phyloP scores from a whole-genome alignment of 2,329 filamentous ascomycete genomes.

The Hawksworthiomyces lignivorus region DNA sequence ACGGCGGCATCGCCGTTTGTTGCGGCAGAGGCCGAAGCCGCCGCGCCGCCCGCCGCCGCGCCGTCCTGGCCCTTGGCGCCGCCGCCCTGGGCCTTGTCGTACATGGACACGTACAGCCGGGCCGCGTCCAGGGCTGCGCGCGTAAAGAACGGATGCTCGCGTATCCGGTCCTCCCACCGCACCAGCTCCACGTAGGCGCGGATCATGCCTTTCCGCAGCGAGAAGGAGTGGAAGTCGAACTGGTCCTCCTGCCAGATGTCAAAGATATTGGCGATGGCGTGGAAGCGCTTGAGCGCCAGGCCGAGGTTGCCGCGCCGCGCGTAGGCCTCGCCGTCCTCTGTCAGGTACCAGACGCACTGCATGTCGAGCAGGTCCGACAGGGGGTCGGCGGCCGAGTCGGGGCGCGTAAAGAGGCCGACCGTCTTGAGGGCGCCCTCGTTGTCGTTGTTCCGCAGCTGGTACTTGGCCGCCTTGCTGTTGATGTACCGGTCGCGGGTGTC shows the following conservation, averaged over 20 bases:
- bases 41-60: constrained; percentile 48
- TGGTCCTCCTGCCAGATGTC: constrained; percentile 98
- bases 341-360: constrained; percentile 97
- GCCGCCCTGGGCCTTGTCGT: constrained; percentile 47
- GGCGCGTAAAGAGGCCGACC: constrained; percentile 88
- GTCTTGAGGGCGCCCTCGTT: constrained; percentile 80
- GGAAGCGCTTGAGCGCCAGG: constrained; percentile 86
- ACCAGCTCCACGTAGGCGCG: constrained; percentile 94
- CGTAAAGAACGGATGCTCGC: constrained; percentile 89
- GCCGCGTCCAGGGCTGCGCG: constrained; percentile 76
- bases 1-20: constrained; percentile 33
- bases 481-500: constrained; percentile 93
- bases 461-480: constrained; percentile 97
- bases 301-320: constrained; percentile 73
- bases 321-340: constrained; percentile 88
- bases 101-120: constrained; percentile 68
- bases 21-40: constrained; percentile 19
- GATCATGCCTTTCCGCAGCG: constrained; percentile 91
- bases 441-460: constrained; percentile 87
- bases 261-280: constrained; percentile 83
- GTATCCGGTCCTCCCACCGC: constrained; percentile 85
- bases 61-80: constrained; percentile 53
- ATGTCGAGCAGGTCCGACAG: constrained; percentile 90
- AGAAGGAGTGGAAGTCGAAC: constrained; percentile 98
- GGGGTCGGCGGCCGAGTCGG: constrained; percentile 80